Percentiles rank a stretch among this genome's conserved stretches.
Conservation (phyloP, 176 grass and related monocot genomes). For the Aechmea fasciata region DNA sequence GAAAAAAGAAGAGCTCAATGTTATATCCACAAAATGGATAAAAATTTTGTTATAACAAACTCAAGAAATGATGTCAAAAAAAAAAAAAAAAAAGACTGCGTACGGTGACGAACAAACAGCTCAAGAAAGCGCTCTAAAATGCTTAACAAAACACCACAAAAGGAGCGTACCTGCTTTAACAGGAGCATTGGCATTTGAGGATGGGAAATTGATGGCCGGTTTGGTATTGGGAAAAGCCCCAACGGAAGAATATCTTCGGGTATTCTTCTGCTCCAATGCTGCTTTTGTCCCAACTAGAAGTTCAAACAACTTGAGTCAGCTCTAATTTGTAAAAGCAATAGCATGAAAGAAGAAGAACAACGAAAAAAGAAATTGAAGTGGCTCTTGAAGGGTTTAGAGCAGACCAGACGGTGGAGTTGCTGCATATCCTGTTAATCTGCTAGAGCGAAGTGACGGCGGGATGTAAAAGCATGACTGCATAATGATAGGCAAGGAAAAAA, state of each 20-base stretch:
- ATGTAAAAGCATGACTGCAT: constrained; percentile 85
- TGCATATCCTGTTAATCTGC: constrained; percentile 37
- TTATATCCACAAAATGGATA: too few relatives aligned
- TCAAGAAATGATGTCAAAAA: too few relatives aligned
- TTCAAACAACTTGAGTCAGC: constrained; percentile 1
- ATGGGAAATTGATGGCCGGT: constrained; percentile 39
- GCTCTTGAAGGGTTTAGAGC: constrained; percentile 1
- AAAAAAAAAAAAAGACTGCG: too few relatives aligned
- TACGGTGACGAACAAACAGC: too few relatives aligned
- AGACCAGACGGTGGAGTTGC: constrained; percentile 70
- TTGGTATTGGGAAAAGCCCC: constrained; percentile 45
- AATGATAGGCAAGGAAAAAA: constrained; percentile 11
- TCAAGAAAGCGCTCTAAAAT: too few relatives aligned
- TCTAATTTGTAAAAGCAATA: not conserved
- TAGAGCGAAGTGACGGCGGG: constrained; percentile 59
- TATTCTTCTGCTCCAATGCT: constrained; percentile 51
- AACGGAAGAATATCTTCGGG: constrained; percentile 25
- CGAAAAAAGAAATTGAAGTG: not conserved
- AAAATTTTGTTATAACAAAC: not conserved
- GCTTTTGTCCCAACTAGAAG: constrained; percentile 51
- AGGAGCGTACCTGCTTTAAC: constrained; percentile 43
- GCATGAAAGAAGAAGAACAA: not conserved
- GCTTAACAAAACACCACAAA: not conserved
- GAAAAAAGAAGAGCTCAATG: not conserved
- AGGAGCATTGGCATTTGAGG: constrained; percentile 23